These are phyloP conservation scores for Stephania yunnanensis DNA, from an alignment of 164 flowering plant genomes.

Conservation along the genomic window DNA sequence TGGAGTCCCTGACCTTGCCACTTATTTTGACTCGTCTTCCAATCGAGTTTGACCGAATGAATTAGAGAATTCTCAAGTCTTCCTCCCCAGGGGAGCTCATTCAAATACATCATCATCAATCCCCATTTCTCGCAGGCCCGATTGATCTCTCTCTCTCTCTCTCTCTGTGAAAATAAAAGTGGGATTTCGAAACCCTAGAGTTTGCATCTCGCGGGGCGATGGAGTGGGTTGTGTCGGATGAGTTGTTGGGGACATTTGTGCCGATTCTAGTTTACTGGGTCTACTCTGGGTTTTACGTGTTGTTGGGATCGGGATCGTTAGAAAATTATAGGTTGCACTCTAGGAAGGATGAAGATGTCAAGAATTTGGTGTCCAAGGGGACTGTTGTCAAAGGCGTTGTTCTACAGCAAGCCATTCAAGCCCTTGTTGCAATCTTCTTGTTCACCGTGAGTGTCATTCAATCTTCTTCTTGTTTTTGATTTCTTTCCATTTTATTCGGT, in stretches of 20 bases:
- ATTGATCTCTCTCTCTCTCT: neutral
- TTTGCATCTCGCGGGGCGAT: conserved; percentile 12
- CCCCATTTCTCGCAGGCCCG: no score
- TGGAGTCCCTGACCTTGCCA: no score
- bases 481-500: neutral
- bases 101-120: no score
- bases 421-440: conserved; percentile 63
- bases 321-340: conserved; percentile 77
- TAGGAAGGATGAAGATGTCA: conserved; percentile 71
- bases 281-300: conserved; percentile 71
- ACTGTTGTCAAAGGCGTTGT: conserved; percentile 83
- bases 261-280: conserved; percentile 82
- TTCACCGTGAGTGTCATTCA: conserved; percentile 49
- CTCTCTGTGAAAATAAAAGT: neutral
- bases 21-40: no score
- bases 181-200: neutral
- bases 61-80: no score
- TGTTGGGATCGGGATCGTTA: conserved; percentile 45
- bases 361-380: conserved; percentile 73
- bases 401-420: conserved; percentile 78
- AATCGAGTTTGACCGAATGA: no score
- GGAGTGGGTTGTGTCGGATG: conserved; percentile 64
- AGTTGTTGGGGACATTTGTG: conserved; percentile 63
- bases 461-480: neutral
- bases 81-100: no score